Base-by-base conservation (phyloP, 2,329 filamentous ascomycete species). In the Boeremia exigua region DNA sequence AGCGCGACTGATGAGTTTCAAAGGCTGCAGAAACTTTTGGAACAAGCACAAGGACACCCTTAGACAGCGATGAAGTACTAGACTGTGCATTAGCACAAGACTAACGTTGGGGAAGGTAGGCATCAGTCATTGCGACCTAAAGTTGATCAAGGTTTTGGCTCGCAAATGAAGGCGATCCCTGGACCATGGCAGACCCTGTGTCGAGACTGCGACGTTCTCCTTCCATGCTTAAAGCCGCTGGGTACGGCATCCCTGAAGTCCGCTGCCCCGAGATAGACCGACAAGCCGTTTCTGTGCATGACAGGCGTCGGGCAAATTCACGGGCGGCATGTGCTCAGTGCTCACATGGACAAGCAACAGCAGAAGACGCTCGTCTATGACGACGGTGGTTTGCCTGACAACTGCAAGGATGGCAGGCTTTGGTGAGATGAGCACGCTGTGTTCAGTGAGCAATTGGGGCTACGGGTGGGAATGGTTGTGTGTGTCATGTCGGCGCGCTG, bases 11-110 rank as follows among this genome's bases (percentile, higher is more conserved):
- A 56, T n/a, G 1, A 4, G 14, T 19, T 27, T 37, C 42, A 8
- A 85, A 59, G 84, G 86, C 17, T 98, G 94, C 76, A 86, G 86
- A 72, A 88, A 89, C 59, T 96, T 96, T 70, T 98, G 94, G 94
- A 79, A 88, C 56, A 82, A 88, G 65, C 88, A 96, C 73, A 90
- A 90, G 73, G 81, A 81, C 48, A 81, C 82, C 54, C 78, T 96
- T 62, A 84, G 86, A 60, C 88, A 90, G 66, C 84, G 89, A 67
- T 95, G 72, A 77, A 29, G 42, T 46, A 10, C 5, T n/a, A 38
- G 28, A 47, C 9, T 15, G n/a, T 33, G 42, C 36, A 43, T 38
- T 15, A 42, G 40, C 36, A 46, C 40, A 42, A 17, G 45, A 42
- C 8, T 15, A 15, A 39, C 27, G 40, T 34, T 48, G n/a, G 9